phyloP scores from a whole-genome alignment of 208 protist species.

The Leishmania lainsoni region DNA sequence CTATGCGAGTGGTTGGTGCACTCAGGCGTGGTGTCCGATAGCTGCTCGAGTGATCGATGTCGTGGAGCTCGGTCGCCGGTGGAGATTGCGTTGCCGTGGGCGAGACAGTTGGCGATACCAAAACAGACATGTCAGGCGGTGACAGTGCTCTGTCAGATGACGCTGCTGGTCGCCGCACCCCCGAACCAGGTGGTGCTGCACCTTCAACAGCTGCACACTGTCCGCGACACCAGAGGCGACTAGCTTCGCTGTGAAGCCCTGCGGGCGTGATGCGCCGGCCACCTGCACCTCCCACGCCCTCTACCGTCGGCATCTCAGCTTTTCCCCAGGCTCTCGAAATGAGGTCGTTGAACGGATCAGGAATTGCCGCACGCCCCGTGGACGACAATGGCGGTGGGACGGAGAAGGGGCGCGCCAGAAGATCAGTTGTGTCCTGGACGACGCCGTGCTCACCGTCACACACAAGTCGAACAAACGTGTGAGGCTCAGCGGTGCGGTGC shows the following conservation, averaged over 20 bases:
- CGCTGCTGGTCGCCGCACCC: not conserved
- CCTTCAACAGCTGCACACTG: not conserved
- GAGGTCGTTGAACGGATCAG: slow-evolving; percentile 17
- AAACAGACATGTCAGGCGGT: not conserved
- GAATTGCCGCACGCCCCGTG: not conserved
- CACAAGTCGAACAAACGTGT: not conserved
- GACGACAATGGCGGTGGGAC: not conserved
- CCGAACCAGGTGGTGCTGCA: not conserved
- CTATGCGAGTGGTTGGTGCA: not conserved
- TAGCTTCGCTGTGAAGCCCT: not conserved
- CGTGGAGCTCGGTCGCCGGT: not conserved
- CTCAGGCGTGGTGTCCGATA: not conserved
- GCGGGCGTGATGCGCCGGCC: not conserved
- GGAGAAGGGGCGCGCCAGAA: not conserved
- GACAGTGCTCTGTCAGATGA: not conserved
- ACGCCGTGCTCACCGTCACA: not conserved
- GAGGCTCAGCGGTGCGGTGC: not conserved
- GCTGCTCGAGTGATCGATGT: not conserved
- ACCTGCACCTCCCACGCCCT: not conserved
- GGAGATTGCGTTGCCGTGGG: not conserved
- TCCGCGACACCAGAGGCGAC: not conserved
- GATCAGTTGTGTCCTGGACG: not conserved
- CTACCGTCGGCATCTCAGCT: not conserved
- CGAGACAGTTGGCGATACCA: not conserved
- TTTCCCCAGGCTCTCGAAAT: slow-evolving; percentile 20